Evolutionary conservation across 257 asterid genomes (phyloP), one percentile per base, ranked within the genome.

Genomic region (Solanum pinnatisectum): DNA sequence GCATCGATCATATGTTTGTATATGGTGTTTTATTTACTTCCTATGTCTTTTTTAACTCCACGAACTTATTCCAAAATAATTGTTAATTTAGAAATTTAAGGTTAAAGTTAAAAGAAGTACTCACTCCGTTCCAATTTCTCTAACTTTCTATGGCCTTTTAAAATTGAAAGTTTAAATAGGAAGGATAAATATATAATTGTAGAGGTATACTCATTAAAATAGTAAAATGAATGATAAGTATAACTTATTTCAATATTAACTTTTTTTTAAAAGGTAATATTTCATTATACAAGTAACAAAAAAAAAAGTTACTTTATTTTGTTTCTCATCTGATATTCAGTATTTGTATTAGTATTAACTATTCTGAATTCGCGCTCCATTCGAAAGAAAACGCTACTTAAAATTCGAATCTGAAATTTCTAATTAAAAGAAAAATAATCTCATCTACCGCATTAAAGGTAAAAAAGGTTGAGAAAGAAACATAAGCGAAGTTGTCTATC

Each of bases 331-430:
- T 3, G 1, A 18, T 56, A 56, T 56, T 20, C 4, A 7, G 2
- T 20, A 20, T 56, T 56, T 56, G 5, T 0, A 18, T 56, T 56
- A 2, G 25, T 6, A 10, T 56, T 7, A 20, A 20, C 11, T 20
- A 56, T 20, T 56, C 0, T 20, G n/a, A 20, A 56, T 56, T 56
- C 0, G 1, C 9, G 0, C 9, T 52, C 3, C 1, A 2, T 52
- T 52, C 1, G 0, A 1, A 52, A 16, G 4, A 0, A 52, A 52
- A 3, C 4, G 0, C 1, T 6, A 52, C 6, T 0, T 18, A 52
- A 0, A 42, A 42, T 42, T 42, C 2, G 0, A 10, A 10, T 42
- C 5, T 42, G 0, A 52, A 52, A 52, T 0, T 3, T 49, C 63
- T 52, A 0, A 18, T 52, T 6, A 52, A 6, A 4, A 52, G 10